phyloP scores from a whole-genome alignment of 306 rosid genomes.

The Calophaca sinica region DNA sequence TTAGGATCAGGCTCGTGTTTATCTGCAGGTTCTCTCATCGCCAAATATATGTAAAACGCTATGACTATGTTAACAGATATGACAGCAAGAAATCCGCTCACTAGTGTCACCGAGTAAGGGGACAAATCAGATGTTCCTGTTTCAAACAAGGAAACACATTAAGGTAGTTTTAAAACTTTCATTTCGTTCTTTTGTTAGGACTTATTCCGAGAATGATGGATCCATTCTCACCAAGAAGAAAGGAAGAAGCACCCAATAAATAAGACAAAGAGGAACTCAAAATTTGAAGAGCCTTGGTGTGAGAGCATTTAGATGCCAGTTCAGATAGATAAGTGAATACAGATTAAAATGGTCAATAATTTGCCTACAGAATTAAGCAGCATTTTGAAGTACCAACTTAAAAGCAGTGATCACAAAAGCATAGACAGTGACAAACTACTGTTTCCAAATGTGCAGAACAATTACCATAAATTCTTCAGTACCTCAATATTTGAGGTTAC shows the following conservation, averaged over 20 bases:
- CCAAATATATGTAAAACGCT: conserved; percentile 80
- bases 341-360: background rate
- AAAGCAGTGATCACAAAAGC: conserved; percentile 8
- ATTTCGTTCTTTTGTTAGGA: background rate
- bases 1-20: conserved; percentile 83
- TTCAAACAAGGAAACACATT: conserved; percentile 21
- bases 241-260: conserved; percentile 16
- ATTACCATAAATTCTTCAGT: conserved; percentile 28
- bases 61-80: conserved; percentile 85
- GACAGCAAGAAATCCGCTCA: conserved; percentile 92
- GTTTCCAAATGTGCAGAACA: background rate
- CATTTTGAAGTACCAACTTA: conserved; percentile 23
- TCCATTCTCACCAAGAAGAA: background rate
- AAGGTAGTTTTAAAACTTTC: conserved; percentile 28
- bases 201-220: background rate
- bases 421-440: background rate
- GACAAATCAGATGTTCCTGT: conserved; percentile 70
- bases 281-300: conserved; percentile 1
- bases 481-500: conserved; percentile 13
- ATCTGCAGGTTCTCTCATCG: conserved; percentile 83
- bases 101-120: conserved; percentile 75
- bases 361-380: conserved; percentile 19
- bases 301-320: conserved; percentile 26
- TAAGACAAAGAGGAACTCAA: conserved; percentile 8
- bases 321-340: conserved; percentile 12